Evolutionary conservation across 306 rosid genomes (phyloP).

Genomic region (Herpetospermum pedunculosum): DNA sequence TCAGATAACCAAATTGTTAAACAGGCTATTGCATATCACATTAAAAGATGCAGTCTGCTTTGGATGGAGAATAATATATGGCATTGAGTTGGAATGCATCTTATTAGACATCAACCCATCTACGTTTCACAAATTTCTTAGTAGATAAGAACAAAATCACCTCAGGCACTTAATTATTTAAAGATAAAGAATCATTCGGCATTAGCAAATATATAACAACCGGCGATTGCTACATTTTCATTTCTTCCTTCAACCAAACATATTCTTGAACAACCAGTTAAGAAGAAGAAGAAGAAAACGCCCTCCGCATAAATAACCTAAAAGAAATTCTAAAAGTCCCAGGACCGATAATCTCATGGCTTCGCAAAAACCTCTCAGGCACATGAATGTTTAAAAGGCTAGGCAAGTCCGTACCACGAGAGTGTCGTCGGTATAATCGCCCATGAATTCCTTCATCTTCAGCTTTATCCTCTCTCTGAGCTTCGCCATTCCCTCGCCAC

Average conservation of each 20-base stretch:
- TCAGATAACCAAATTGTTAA: neutral
- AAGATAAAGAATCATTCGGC: neutral
- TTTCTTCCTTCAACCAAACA: neutral
- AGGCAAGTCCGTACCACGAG: constrained; percentile 63
- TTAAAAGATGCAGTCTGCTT: neutral
- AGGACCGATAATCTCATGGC: neutral
- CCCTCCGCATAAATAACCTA: neutral
- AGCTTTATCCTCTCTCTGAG: constrained; percentile 52
- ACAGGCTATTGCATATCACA: neutral
- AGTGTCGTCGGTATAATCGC: constrained; percentile 89
- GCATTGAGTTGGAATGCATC: neutral
- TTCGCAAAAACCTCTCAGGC: neutral
- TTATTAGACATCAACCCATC: neutral
- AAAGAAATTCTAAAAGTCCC: neutral
- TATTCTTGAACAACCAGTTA: neutral
- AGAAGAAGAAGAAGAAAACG: neutral
- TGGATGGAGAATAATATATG: neutral
- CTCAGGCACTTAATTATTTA: neutral
- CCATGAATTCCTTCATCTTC: constrained; percentile 90
- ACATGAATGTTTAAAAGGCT: neutral
- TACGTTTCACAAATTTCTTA: neutral
- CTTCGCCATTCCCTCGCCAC: constrained; percentile 40
- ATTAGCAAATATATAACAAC: neutral
- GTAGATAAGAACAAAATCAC: neutral
- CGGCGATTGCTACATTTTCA: neutral